phyloP scores from a whole-genome alignment of 1,139 yeast genomes.

The Saccharomyces pastorianus region DNA sequence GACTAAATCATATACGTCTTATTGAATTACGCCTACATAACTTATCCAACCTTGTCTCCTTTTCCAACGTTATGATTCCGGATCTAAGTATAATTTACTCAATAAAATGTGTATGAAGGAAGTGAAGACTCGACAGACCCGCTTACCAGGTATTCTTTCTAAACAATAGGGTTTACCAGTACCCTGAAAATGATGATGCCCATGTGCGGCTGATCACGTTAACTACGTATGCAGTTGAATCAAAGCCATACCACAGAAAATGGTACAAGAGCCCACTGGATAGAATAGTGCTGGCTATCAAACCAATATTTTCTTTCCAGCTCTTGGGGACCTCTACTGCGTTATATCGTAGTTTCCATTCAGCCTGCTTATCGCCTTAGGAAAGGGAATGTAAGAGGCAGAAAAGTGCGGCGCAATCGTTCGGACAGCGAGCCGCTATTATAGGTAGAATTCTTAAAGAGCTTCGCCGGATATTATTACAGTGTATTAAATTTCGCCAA shows the following conservation, averaged over 20 bases:
- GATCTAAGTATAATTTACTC: background rate
- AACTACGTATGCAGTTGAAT: conserved; percentile 48
- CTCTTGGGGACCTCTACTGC: too few species aligned
- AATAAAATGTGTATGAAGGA: background rate
- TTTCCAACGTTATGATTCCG: background rate
- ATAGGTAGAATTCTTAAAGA: too few species aligned
- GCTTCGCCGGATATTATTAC: too few species aligned
- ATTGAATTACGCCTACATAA: background rate
- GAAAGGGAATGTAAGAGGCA: too few species aligned
- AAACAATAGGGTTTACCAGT: conserved; percentile 18
- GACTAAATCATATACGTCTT: too few species aligned
- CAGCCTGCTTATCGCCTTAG: too few species aligned
- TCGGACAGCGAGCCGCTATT: too few species aligned
- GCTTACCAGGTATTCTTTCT: background rate
- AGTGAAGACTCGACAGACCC: background rate
- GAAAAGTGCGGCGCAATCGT: too few species aligned
- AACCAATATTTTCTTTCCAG: too few species aligned
- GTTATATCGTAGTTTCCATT: too few species aligned
- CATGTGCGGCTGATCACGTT: conserved; percentile 87
- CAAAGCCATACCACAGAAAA: conserved; percentile 52
- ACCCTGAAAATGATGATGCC: conserved; percentile 72
- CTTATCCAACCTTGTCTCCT: background rate
- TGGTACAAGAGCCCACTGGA: conserved; percentile 56
- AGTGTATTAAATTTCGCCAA: too few species aligned
- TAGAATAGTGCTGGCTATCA: conserved; percentile 50